Base-by-base conservation (phyloP, 2,329 filamentous ascomycete genomes). In the Phaeoacremonium minimum region DNA sequence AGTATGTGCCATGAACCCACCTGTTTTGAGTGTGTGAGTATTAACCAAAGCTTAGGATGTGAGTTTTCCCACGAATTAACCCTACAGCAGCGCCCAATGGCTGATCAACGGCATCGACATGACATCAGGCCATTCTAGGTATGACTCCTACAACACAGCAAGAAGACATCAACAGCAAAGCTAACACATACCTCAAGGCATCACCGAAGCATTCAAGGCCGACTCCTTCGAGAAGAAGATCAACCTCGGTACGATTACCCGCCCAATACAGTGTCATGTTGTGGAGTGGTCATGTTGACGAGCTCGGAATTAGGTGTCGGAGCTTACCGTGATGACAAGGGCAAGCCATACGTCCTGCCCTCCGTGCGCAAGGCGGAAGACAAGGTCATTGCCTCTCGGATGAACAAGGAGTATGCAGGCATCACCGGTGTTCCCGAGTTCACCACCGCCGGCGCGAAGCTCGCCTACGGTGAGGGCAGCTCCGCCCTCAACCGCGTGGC, bases 191-290 rank as follows among this genome's bases (percentile, higher is more conserved):
- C 37, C 30, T 35, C 15, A 48, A 83, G 85, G 87, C 63, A 89
- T 98, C 69, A 97, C 93, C 46, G 93, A 98, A 73, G 93, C 93
- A 44, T 98, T 93, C 85, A 98, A 97, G 78, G 90, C 90, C 66
- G 93, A 98, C 64, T 77, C 74, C 56, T 91, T 94, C 67, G 72
- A 80, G 46, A 81, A 95, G 73, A 98, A 97, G 82, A 97, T 98
- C 76, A 97, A 97, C 74, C 74, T 98, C 44, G 93, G 86, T 85
- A 70, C 57, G 75, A 53, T 39, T 18, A 30, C 38, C 30, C 16
- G 29, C 30, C 37, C 32, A 18, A 35, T 26, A 26, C 22, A 26
- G 22, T 9, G 9, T n/a, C 9, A 26, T 26, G 22, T 9, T 9
- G 22, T 28, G 20, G 16, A 35, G 29, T 14, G 8, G 28, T 14